These are phyloP conservation scores for Xanthoconium separans DNA, from an alignment of 1,284 basidiomycete genomes.

Conservation along the genomic window DNA sequence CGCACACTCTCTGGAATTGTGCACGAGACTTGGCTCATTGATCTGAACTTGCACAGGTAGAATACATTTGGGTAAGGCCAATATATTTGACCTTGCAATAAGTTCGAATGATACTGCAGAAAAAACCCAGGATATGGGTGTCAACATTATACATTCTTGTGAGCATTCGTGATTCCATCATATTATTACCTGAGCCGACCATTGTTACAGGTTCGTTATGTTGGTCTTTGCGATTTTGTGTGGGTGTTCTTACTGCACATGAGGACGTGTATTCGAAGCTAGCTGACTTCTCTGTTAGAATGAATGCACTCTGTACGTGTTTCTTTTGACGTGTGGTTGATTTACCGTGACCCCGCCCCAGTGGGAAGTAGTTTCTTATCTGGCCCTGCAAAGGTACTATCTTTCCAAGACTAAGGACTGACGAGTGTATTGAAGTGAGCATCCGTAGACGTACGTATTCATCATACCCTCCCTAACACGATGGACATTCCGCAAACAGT, in stretches of 20 bases:
- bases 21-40: too few species aligned
- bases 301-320: not conserved
- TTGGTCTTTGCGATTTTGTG: not conserved
- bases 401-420: too few species aligned
- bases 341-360: not conserved
- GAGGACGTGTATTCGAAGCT: too few species aligned
- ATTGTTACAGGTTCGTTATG: conserved; percentile 5
- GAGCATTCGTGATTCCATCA: not conserved
- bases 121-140: not conserved
- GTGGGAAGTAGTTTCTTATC: not conserved
- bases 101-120: not conserved
- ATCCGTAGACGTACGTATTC: too few species aligned
- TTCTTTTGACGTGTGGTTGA: too few species aligned
- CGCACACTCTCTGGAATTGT: too few species aligned
- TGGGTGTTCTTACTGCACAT: not conserved
- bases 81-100: not conserved
- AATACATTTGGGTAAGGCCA: not conserved
- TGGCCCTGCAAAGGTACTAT: not conserved
- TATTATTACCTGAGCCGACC: not conserved
- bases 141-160: not conserved
- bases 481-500: not conserved
- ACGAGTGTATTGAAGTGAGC: not conserved
- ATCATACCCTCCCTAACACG: too few species aligned
- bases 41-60: not conserved
- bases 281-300: not conserved